A percentile compares a stretch with the other conserved stretches of the same genome.
phyloP scores from a whole-genome alignment of 2,329 filamentous ascomycete genomes.

The Monilinia polystroma region DNA sequence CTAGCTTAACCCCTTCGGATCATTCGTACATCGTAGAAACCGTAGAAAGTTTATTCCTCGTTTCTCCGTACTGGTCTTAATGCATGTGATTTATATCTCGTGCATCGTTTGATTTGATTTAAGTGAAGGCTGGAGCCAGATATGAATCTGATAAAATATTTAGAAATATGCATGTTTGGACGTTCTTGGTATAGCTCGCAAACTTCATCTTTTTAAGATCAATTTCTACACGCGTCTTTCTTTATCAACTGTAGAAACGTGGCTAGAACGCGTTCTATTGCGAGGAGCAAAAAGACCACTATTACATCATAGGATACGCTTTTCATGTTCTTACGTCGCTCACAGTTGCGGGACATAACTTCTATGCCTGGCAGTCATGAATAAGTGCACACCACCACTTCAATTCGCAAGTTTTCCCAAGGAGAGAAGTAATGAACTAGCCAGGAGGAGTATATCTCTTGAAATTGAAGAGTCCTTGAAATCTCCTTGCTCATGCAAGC shows the following conservation, averaged over 20 bases:
- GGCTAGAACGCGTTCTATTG: slow-evolving; percentile 4
- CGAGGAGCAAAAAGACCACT: neutral
- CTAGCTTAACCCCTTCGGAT: neutral
- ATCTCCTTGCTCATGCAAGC: neutral
- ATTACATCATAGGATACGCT: neutral
- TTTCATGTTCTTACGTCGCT: neutral
- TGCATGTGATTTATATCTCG: slow-evolving; percentile 4
- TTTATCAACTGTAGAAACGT: neutral
- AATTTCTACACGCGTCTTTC: neutral
- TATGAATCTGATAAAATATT: neutral
- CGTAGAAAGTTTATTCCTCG: neutral
- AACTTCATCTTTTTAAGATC: slow-evolving; percentile 13
- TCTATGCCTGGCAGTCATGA: neutral
- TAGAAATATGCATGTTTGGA: slow-evolving; percentile 8
- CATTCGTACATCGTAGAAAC: neutral
- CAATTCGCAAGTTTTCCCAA: neutral
- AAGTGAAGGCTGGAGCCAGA: neutral
- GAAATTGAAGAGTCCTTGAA: neutral
- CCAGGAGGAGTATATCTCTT: neutral
- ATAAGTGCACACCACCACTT: neutral
- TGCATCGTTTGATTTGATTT: neutral
- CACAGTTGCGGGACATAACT: neutral
- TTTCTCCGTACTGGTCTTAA: neutral
- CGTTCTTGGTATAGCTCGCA: neutral
- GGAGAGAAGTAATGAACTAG: neutral